These are phyloP conservation scores for Hydnum rufescens DNA, from an alignment of 768 basidiomycete genomes.

Conservation along the genomic window DNA sequence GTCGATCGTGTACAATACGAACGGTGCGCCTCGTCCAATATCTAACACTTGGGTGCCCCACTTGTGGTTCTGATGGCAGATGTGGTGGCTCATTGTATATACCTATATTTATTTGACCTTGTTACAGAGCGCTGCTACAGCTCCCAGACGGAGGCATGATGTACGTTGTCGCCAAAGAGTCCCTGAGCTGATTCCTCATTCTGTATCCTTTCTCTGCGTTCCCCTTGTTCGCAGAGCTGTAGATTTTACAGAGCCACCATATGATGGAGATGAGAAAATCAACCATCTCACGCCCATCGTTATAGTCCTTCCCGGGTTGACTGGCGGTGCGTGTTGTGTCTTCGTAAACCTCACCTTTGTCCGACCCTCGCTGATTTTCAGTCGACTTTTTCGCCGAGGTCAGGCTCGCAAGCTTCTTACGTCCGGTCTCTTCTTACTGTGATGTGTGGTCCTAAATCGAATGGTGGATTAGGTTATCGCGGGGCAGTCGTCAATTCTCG, in stretches of 20 bases:
- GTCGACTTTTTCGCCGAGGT: background rate
- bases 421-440: constrained; percentile 64
- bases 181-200: background rate
- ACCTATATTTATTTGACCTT: background rate
- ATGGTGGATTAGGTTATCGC: constrained; percentile 1
- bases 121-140: constrained; percentile 18
- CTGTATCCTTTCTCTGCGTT: constrained; percentile 14
- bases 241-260: constrained; percentile 14
- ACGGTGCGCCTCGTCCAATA: constrained; percentile 13
- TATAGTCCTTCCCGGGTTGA: constrained; percentile 26
- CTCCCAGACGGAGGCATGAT: constrained; percentile 25
- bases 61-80: background rate
- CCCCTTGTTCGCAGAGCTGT: constrained; percentile 12
- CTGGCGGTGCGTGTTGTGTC: constrained; percentile 21
- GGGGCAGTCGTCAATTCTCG: constrained; percentile 1
- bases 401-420: constrained; percentile 80
- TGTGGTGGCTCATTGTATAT: background rate
- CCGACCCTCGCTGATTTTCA: background rate
- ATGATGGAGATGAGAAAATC: constrained; percentile 17
- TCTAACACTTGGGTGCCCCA: too few relatives aligned
- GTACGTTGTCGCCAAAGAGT: constrained; percentile 1
- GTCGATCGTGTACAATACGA: constrained; percentile 21
- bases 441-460: constrained; percentile 42
- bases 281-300: constrained; percentile 21
- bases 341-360: background rate